phyloP scores from a whole-genome alignment of 257 asterid genomes.

The Solanum pinnatisectum region DNA sequence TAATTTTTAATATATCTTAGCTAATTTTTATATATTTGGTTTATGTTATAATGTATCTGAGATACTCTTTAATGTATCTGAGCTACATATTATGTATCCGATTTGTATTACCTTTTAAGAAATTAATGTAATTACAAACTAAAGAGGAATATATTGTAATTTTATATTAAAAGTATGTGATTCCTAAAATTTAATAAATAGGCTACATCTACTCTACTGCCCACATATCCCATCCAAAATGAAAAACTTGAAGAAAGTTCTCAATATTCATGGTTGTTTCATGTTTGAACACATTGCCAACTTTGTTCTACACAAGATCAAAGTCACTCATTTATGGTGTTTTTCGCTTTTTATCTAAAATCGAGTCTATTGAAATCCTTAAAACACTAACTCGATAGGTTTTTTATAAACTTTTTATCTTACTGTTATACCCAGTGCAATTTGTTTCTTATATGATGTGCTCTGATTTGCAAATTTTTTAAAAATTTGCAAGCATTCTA shows the following conservation, averaged over 20 bases:
- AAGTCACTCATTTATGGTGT: not conserved
- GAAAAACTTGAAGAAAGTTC: not conserved
- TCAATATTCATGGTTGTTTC: no score
- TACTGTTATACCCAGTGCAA: not conserved
- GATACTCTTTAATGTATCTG: no score
- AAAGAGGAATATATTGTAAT: no score
- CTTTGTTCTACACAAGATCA: not conserved
- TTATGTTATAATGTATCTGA: no score
- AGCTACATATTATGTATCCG: no score
- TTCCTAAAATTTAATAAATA: not conserved
- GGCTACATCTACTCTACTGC: not conserved
- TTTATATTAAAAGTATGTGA: no score
- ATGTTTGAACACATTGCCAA: not conserved
- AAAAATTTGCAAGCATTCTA: not conserved
- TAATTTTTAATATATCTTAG: fast-evolving
- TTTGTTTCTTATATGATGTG: not conserved
- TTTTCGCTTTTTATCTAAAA: not conserved
- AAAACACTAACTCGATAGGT: not conserved
- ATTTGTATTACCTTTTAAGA: no score
- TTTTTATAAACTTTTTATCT: not conserved
- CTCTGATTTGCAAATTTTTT: not conserved
- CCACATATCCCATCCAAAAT: not conserved
- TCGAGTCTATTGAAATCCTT: not conserved
- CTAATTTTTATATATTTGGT: no score
- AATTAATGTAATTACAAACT: no score